Evolutionary conservation across 2,329 filamentous ascomycete species (phyloP), one percentile per base, ranked within the genome.

Genomic region (Fonsecaea pedrosoi): DNA sequence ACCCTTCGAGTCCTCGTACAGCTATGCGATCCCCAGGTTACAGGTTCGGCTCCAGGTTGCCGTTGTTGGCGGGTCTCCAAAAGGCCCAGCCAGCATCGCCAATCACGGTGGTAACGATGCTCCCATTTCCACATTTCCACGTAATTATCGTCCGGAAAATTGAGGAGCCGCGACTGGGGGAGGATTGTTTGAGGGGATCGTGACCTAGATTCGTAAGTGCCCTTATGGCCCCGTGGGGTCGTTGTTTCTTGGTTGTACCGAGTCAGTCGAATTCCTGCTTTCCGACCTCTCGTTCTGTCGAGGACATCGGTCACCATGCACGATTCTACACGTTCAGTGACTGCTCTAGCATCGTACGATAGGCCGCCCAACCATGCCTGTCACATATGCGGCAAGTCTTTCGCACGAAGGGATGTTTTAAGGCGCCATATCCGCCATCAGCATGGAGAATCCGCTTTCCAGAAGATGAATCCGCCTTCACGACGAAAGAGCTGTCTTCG

Each of bases 401-500:
- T 54, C 21, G 53, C 53, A 15, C 53, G 53, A 35, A 54, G 53
- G 15, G 53, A 54, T 54, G 53, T 54, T 32, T 10, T 54, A 13
- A 34, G 53, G 30, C 53, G 53, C 13, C 53, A 54, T 9, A 25
- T 25, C 32, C 53, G 53, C 12, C 53, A 54, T 54, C 53, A 54
- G 21, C 53, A 54, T 54, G 53, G 53, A 54, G 53, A 54, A 10
- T 12, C 53, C 13, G 25, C 53, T 32, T 54, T 32, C 32, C 53
- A 32, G 53, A 54, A 54, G 53, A 54, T 10, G 12, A 32, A 25
- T 7, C 32, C 53, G 5, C 53, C 15, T 15, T 35, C 53, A 35
- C 25, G 53, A n/a, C 53, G 53, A 32, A 54, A 54, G 53, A 54
- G 53, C 53, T 54, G 53, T 25, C 53, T 54, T 32, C 53, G 53